Evolutionary conservation across 768 basidiomycete species (phyloP), one percentile per base, ranked within the genome.

Genomic region (Russula compacta): DNA sequence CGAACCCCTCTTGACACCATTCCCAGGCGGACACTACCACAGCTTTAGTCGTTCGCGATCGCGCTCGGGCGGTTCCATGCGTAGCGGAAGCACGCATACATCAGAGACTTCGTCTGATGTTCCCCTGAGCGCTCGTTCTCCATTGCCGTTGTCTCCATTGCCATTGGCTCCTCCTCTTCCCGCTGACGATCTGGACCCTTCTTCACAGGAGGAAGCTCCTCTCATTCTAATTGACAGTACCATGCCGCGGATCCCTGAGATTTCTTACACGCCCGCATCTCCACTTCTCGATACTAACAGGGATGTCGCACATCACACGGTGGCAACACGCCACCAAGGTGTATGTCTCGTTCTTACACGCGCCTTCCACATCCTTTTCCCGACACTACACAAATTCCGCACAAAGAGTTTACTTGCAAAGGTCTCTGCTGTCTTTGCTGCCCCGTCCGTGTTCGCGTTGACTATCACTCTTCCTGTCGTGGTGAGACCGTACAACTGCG

Each of bases 381-480:
- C 95, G 0, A 89, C 93, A 0, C 74, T 98, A 1, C 84, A 86
- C 58, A 77, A 82, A 53, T 89, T 97, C 71, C 61, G 74, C 32
- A 76, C 79, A 24, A 93, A 95, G 72, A 84, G 85, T 17, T 66
- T 85, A 53, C 66, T 87, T 11, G 87, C 86, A 0, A 84, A 83
- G 73, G 74, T 90, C 35, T 87, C 89, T 0, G 82, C 86, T 0
- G 66, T 95, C 29, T 80, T 97, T 58, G 92, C 93, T 3, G 84
- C 87, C 0, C 95, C 95, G 2, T 92, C 93, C 2, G 84, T 99
- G 2, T 75, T 97, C 71, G 77, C 79, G 4, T 75, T 99, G 52
- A 98, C 95, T 0, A 64, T 98, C 19, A 98, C 95, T 0, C 76
- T 98, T 10, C 94, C 94, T 4, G 95, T 99, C 12, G 92, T 95